These are phyloP conservation scores for Chlamydomonas sp. DNA, from an alignment of 139 green algal genomes.

Conservation along the genomic window DNA sequence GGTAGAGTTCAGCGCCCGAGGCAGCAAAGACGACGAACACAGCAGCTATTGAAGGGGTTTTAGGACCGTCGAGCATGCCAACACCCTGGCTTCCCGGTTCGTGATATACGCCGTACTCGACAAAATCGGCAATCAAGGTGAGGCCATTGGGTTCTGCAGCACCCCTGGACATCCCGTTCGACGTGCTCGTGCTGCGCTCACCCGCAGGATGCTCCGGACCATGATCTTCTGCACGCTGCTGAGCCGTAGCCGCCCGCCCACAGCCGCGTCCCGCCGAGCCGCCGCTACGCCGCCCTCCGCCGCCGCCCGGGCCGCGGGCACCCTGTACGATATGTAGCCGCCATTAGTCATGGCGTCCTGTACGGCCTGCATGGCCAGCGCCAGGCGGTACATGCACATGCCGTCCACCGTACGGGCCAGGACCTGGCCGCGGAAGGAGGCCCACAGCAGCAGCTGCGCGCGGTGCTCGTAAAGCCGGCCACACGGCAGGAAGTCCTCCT, in stretches of 20 bases:
- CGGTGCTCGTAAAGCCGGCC: conserved; percentile 52
- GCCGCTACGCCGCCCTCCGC: neutral
- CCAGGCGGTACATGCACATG: conserved; percentile 76
- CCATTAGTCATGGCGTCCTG: conserved; percentile 24
- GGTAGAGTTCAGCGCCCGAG: neutral
- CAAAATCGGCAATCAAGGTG: no score
- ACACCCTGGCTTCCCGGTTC: no score
- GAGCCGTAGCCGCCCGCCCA: conserved; percentile 52
- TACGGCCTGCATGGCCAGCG: conserved; percentile 50
- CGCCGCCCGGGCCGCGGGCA: neutral
- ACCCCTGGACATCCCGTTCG: no score
- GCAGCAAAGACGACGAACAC: no score
- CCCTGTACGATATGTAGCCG: neutral
- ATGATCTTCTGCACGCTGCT: conserved; percentile 53
- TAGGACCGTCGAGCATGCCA: no score
- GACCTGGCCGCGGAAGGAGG: conserved; percentile 83
- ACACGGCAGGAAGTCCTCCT: conserved; percentile 57
- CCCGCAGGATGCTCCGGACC: conserved; percentile 46
- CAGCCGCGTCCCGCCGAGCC: no score
- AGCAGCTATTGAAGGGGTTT: no score
- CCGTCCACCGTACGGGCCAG: conserved; percentile 81
- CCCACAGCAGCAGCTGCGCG: conserved; percentile 85
- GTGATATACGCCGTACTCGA: no score
- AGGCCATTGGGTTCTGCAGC: no score
- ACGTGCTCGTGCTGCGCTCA: neutral